Evolutionary conservation across 805 yeast genomes (phyloP), one percentile per base, ranked within the genome.

Genomic region (Candida sonorensis): DNA sequence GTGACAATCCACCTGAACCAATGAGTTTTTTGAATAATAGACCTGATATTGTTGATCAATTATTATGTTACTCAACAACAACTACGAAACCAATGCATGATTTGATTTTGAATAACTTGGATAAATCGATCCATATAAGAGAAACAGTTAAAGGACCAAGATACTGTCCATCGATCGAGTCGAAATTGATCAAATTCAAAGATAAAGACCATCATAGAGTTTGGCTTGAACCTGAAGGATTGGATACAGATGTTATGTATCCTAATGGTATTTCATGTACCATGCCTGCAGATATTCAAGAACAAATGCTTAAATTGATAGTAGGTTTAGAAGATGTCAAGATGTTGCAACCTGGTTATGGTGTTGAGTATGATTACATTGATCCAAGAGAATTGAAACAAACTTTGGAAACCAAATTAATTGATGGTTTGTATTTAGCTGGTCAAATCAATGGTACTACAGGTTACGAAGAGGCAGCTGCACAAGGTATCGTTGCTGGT

Each of bases 391-490:
- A 88, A 50, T 65, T 92, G 35, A 67, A 68, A 33, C 69, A 66
- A 27, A 82, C 94, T 0, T 58, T 92, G 29, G 95, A 90, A 50
- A 85, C 97, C 0, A 87, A 85, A 47, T 56, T 71, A 4, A 75
- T 92, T 2, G 59, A 67, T 9, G 97, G 97, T 0, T 58, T 92
- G 23, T 92, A 61, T 53, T 62, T 92, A 27, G 99, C 98, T 0
- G 99, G 99, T 2, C 99, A 92, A 56, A 92, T 92, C 26, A 92
- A 92, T 51, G 99, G 99, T 21, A 92, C 99, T 0, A 92, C 99
- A 0, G 99, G 99, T 0, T 92, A 92, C 48, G 99, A 92, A 61
- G 99, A 92, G 54, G 99, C 99, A 0, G 95, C 96, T 3, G 82
- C 97, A 0, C 98, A 92, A 51, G 99, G 99, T 1, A 68, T 86